A percentile compares a stretch with the other conserved stretches of the same genome.
Evolutionary conservation across 2,329 filamentous ascomycete species (phyloP).

Genomic region (Cladosporium austrohemisphaericum): DNA sequence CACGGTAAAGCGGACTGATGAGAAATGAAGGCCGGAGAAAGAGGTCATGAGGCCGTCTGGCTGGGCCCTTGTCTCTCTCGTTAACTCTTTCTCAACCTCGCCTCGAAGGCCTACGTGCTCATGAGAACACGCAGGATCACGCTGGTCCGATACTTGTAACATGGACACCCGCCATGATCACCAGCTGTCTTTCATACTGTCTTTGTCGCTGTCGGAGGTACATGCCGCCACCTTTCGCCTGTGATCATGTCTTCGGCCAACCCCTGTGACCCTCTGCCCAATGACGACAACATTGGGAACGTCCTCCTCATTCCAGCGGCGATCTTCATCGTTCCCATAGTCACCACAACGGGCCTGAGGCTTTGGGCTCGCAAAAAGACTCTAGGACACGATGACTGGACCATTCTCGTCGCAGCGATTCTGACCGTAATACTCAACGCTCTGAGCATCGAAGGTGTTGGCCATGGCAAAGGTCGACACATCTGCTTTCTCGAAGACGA

Average conservation of each 20-base stretch:
- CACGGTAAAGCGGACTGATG: no score
- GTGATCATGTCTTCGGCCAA: not conserved
- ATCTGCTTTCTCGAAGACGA: constrained; percentile 33
- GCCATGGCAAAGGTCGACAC: constrained; percentile 41
- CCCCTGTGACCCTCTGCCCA: not conserved
- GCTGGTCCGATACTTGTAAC: not conserved
- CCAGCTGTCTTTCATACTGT: not conserved
- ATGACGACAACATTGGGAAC: constrained; percentile 1
- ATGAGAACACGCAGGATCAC: not conserved
- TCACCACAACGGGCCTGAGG: constrained; percentile 1
- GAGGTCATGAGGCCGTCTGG: no score
- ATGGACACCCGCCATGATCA: not conserved
- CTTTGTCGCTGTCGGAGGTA: no score
- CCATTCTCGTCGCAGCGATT: constrained; percentile 31
- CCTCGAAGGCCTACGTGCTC: no score
- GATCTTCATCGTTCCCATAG: not conserved
- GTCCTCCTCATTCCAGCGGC: constrained; percentile 1
- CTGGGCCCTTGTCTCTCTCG: no score
- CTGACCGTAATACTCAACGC: constrained; percentile 33
- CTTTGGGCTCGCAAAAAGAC: constrained; percentile 7
- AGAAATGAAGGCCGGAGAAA: no score
- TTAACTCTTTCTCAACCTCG: no score
- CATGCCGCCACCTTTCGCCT: not conserved
- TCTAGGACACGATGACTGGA: constrained; percentile 34
- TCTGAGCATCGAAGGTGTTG: constrained; percentile 34